A percentile compares a stretch with the other conserved stretches of the same genome.
Evolutionary conservation across 1,284 basidiomycete genomes (phyloP).

Genomic region (Ceratobasidium sp.): DNA sequence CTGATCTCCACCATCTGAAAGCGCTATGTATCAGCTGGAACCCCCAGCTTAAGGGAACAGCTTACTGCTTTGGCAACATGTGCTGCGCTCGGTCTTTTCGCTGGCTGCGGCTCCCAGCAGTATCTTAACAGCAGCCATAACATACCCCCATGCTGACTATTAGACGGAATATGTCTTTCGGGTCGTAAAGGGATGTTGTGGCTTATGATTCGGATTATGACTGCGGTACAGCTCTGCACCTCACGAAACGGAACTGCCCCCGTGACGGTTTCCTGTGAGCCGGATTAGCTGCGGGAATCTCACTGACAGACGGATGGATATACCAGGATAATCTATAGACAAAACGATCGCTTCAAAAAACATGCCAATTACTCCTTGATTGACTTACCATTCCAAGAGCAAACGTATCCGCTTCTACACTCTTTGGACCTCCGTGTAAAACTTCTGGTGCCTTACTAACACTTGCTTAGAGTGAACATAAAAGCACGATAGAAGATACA

Average conservation of each 20-base stretch:
- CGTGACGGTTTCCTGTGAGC: conserved; percentile 3
- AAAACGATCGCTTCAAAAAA: too few relatives aligned
- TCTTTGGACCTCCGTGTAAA: background rate
- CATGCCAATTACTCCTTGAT: background rate
- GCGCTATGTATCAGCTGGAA: background rate
- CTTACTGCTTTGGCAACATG: background rate
- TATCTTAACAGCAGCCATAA: background rate
- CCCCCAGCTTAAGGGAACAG: background rate
- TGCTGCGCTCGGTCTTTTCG: background rate
- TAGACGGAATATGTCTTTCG: background rate
- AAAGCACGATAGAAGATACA: too few relatives aligned
- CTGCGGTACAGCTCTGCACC: background rate
- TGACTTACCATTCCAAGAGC: conserved; percentile 28
- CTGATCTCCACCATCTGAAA: background rate
- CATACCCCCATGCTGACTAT: too few relatives aligned
- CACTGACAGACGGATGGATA: background rate
- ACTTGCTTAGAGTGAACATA: too few relatives aligned
- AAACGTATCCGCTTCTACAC: background rate
- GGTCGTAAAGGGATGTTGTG: background rate
- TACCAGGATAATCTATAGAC: conserved; percentile 4
- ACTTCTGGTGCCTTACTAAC: conserved; percentile 34
- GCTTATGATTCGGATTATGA: background rate
- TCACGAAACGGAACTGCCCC: conserved; percentile 1
- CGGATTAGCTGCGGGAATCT: background rate
- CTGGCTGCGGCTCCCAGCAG: conserved; percentile 14